A percentile compares a stretch with the other conserved stretches of the same genome.
phyloP scores from a whole-genome alignment of 768 basidiomycete species.

The Boletus vinaceobasis region DNA sequence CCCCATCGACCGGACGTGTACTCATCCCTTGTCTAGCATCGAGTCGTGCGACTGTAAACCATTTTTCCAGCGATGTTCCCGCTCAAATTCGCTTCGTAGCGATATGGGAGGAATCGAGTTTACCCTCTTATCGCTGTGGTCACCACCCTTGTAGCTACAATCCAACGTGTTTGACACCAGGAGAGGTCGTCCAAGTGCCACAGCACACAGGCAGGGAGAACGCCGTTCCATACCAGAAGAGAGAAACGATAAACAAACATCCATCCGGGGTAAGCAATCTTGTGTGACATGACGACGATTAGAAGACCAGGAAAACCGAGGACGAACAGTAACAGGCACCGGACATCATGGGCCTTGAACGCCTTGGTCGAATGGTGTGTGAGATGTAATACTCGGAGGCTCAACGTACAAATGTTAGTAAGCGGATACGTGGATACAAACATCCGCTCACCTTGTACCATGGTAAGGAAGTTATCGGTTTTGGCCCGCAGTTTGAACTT shows the following conservation, averaged over 20 bases:
- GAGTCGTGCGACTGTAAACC: conserved; percentile 82
- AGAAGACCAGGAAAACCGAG: conserved; percentile 93
- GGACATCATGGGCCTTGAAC: conserved; percentile 98
- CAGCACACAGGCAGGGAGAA: conserved; percentile 94
- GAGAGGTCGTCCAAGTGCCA: conserved; percentile 99
- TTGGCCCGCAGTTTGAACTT: conserved; percentile 83
- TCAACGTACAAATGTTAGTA: conserved; percentile 30
- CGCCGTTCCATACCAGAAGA: conserved; percentile 94
- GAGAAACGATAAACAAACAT: conserved; percentile 92
- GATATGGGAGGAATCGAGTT: conserved; percentile 94
- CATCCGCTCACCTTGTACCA: conserved; percentile 58
- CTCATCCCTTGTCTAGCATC: conserved; percentile 62
- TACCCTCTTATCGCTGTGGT: conserved; percentile 94
- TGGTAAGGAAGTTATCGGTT: not conserved
- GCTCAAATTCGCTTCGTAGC: conserved; percentile 99
- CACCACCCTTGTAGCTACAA: conserved; percentile 65
- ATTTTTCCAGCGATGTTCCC: conserved; percentile 89
- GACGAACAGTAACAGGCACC: too few species aligned
- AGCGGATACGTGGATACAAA: not conserved
- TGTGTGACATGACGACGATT: conserved; percentile 95
- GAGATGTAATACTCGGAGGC: conserved; percentile 99
- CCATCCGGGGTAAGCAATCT: conserved; percentile 94
- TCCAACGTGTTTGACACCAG: conserved; percentile 91
- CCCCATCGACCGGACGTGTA: not conserved
- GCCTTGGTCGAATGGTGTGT: conserved; percentile 95